These are phyloP conservation scores for Epichloe scottii DNA, from an alignment of 2,329 filamentous ascomycete genomes.

Conservation along the genomic window DNA sequence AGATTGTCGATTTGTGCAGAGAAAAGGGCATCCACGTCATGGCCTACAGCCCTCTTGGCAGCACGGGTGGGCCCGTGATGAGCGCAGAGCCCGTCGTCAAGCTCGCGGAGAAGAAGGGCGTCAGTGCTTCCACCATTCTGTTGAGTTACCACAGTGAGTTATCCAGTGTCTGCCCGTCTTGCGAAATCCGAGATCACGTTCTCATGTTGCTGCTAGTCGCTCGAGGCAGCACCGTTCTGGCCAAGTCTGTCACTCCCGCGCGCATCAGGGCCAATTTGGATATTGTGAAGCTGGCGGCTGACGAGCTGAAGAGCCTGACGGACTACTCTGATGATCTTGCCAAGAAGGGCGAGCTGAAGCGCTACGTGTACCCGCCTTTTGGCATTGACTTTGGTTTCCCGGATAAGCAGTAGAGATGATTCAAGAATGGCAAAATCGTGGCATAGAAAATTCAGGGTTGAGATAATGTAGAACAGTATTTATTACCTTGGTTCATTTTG, in stretches of 20 bases:
- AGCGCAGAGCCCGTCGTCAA: constrained; percentile 49
- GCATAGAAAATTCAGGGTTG: background rate
- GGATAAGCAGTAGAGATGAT: constrained; percentile 36
- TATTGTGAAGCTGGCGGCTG: constrained; percentile 49
- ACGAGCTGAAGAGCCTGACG: constrained; percentile 48
- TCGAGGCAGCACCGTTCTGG: constrained; percentile 56
- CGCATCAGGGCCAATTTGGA: constrained; percentile 60
- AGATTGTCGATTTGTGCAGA: constrained; percentile 57
- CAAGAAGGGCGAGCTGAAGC: constrained; percentile 38
- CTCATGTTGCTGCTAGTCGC: constrained; percentile 35
- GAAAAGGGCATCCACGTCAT: constrained; percentile 58
- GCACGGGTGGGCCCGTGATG: constrained; percentile 51
- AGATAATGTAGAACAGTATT: background rate
- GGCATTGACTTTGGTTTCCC: constrained; percentile 59
- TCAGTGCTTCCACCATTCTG: constrained; percentile 49
- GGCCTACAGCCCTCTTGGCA: constrained; percentile 57
- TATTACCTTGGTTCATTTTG: too few relatives aligned
- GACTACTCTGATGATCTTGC: constrained; percentile 40
- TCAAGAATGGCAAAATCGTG: background rate
- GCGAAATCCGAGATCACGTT: too few relatives aligned
- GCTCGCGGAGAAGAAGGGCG: constrained; percentile 50
- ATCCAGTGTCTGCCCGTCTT: too few relatives aligned
- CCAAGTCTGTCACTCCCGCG: constrained; percentile 57
- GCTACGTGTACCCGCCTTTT: constrained; percentile 58
- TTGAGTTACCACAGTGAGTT: constrained; percentile 59